phyloP scores from a whole-genome alignment of 257 asterid genomes.

The Echites panduratus region DNA sequence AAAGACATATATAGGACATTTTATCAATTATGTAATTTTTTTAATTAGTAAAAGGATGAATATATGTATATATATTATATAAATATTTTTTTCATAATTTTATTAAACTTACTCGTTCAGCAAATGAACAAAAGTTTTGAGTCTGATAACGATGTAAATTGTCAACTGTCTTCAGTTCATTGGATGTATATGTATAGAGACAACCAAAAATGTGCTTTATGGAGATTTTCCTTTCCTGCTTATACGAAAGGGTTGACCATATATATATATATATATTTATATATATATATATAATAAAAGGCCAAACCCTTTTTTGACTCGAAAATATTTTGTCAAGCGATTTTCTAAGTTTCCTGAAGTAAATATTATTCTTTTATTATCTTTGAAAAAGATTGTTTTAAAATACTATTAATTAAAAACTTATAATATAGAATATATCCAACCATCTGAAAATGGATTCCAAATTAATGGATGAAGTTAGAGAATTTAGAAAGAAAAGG shows the following conservation, averaged over 20 bases:
- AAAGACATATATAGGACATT: too few species aligned
- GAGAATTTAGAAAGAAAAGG: not conserved
- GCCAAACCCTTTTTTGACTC: not conserved
- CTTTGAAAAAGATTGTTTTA: not conserved
- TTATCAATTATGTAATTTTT: too few species aligned
- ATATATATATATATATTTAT: too few species aligned
- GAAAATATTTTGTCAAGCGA: not conserved
- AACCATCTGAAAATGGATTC: not conserved
- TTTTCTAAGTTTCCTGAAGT: not conserved
- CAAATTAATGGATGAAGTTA: too few species aligned
- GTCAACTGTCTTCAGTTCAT: not conserved
- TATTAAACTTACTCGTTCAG: too few species aligned
- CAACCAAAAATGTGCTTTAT: conserved; percentile 3
- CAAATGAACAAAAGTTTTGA: not conserved
- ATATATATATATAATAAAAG: not conserved
- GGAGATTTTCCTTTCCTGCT: not conserved
- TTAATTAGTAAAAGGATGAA: too few species aligned
- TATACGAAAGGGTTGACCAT: not conserved
- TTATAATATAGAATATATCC: too few species aligned
- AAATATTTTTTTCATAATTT: too few species aligned
- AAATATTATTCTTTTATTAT: not conserved
- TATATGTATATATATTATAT: too few species aligned
- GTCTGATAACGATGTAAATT: not conserved
- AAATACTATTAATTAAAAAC: not conserved
- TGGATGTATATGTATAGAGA: not conserved